Conservation (phyloP, 73 alveolate species). For the Diophrys sp. region DNA sequence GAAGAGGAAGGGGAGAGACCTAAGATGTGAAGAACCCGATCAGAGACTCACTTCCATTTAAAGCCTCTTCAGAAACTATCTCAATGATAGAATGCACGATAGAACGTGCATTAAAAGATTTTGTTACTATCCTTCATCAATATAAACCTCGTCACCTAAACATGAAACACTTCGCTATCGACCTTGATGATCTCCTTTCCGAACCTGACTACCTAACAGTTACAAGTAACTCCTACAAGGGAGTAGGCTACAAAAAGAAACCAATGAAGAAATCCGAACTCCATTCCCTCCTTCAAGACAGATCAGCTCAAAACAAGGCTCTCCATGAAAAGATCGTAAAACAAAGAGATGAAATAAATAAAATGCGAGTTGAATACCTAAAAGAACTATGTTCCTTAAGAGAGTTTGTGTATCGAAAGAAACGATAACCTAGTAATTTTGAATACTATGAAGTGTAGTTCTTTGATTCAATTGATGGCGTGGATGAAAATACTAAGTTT, state of each 20-base stretch:
- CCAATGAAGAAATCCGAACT: neutral
- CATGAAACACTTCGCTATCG: neutral
- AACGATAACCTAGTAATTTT: constrained; percentile 10
- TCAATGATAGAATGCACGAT: neutral
- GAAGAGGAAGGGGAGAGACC: neutral
- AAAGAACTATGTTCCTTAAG: constrained; percentile 16
- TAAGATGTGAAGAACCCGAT: neutral
- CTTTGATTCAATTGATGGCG: constrained; percentile 11
- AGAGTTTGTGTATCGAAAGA: constrained; percentile 16
- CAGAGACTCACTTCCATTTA: no score
- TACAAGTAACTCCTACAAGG: neutral
- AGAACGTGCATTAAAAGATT: neutral
- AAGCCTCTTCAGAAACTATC: neutral
- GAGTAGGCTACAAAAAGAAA: neutral
- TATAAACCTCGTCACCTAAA: neutral
- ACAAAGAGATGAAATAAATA: neutral
- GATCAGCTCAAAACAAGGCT: neutral
- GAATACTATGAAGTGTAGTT: constrained; percentile 14
- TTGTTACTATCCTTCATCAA: neutral
- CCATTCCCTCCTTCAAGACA: neutral
- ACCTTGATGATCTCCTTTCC: neutral
- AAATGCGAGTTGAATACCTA: constrained; percentile 13
- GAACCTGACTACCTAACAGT: neutral
- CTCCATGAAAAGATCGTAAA: neutral
- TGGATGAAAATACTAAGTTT: constrained; percentile 9